A percentile compares a stretch with the other conserved stretches of the same genome.
Conservation (phyloP, 306 rosid genomes). For the Lathyrus aphaca region DNA sequence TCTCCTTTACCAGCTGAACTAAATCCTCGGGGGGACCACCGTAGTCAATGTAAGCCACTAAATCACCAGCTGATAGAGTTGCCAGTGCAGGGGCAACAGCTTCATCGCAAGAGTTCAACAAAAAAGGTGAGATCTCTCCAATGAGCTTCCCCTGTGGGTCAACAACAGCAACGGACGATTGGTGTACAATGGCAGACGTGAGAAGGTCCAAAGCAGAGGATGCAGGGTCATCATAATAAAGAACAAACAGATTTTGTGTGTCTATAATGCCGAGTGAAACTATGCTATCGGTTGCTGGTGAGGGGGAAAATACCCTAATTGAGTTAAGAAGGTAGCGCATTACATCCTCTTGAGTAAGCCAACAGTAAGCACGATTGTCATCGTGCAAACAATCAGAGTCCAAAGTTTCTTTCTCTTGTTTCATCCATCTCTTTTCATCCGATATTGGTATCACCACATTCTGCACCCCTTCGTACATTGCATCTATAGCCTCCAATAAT, state of each 20-base stretch:
- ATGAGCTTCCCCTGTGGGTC: slow-evolving; percentile 54
- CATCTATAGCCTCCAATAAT: slow-evolving; percentile 70
- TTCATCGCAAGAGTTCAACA: slow-evolving; percentile 66
- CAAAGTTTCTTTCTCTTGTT: slow-evolving; percentile 32
- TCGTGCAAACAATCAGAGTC: slow-evolving; percentile 44
- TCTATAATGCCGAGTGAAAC: slow-evolving; percentile 61
- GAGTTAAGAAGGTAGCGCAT: slow-evolving; percentile 78
- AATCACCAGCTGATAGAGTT: slow-evolving; percentile 73
- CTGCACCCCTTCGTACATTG: slow-evolving; percentile 67
- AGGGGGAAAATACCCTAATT: slow-evolving; percentile 65
- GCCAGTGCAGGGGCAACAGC: slow-evolving; percentile 54
- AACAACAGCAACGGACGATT: slow-evolving; percentile 71
- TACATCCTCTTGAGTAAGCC: slow-evolving; percentile 89
- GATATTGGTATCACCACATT: slow-evolving; percentile 68
- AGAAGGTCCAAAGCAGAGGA: slow-evolving; percentile 64
- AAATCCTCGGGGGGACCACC: slow-evolving; percentile 77
- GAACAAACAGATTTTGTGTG: slow-evolving; percentile 43
- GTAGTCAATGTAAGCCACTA: slow-evolving; percentile 69
- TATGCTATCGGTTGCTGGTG: slow-evolving; percentile 48
- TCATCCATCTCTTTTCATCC: slow-evolving; percentile 38
- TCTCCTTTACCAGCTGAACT: slow-evolving; percentile 66
- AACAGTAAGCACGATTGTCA: slow-evolving; percentile 59
- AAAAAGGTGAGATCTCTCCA: slow-evolving; percentile 78
- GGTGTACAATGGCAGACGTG: slow-evolving; percentile 49
- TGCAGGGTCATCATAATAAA: slow-evolving; percentile 67